Conservation (phyloP, 1,139 yeast species). For the Pichia sp. region DNA sequence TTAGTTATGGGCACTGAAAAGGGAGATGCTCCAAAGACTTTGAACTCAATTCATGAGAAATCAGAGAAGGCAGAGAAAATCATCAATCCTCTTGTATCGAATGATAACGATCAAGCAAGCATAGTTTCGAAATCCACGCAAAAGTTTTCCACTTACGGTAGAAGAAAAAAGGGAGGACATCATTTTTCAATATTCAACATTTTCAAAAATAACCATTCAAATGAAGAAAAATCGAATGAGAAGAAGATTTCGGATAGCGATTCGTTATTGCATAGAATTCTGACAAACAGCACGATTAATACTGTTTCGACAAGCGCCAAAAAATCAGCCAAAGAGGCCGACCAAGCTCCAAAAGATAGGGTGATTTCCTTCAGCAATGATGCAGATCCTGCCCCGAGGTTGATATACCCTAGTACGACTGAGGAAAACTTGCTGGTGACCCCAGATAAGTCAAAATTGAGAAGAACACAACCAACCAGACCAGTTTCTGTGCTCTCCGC, state of each 20-base stretch:
- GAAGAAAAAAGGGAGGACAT: neutral
- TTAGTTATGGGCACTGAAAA: neutral
- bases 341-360: neutral
- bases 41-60: slow-evolving; percentile 1
- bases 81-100: neutral
- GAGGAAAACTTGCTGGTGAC: slow-evolving; percentile 7
- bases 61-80: neutral
- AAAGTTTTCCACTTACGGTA: neutral
- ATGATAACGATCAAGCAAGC: slow-evolving; percentile 5
- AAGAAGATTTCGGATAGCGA: neutral
- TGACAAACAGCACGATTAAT: neutral
- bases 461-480: slow-evolving; percentile 17
- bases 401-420: neutral
- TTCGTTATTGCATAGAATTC: neutral
- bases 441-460: slow-evolving; percentile 10
- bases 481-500: slow-evolving; percentile 33
- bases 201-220: slow-evolving; percentile 6
- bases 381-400: neutral
- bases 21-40: neutral
- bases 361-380: neutral
- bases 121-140: slow-evolving; percentile 6
- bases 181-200: slow-evolving; percentile 9
- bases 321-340: neutral
- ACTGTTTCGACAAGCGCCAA: neutral
- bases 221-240: neutral